Base-by-base conservation (phyloP, 305 asterid species). In the Fraxinus paxiana region DNA sequence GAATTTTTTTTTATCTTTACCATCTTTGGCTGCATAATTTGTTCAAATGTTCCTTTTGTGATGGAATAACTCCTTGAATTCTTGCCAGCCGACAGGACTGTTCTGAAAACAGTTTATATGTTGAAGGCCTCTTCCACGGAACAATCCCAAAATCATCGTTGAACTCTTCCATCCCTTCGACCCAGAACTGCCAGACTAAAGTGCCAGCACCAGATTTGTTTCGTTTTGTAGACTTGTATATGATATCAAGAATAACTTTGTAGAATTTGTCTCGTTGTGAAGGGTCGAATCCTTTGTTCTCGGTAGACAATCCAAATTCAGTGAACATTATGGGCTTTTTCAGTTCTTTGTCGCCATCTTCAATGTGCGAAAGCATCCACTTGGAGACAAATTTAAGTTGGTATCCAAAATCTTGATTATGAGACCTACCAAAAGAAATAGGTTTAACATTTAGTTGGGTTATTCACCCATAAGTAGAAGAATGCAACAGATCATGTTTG, bases 311-410 rank as follows among this genome's bases (percentile, higher is more conserved):
- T 70, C 99, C 99, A 33, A 96, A 96, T 82, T 94, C 98, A 1
- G 98, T 94, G 90, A 96, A 93, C 85, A 93, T 80, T 20, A 96
- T 85, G 0, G 99, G 99, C 82, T 94, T 96, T 59, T 90, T 94
- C 77, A 96, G 97, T 81, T 91, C 98, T 81, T 85, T 90, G 85
- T 96, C 98, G 1, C 99, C 97, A 51, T 96, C 99, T 84, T 96
- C 98, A 17, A 96, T 92, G 94, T 96, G 99, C 9, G 99, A 96
- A 15, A 90, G 79, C 94, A 93, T 90, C 99, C 99, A 96, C 84
- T 90, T 94, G 56, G 91, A 56, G 4, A 87, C 96, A 78, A 86
- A 96, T 76, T 92, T 92, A 38, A 96, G 82, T 83, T 91, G 92
- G 34, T 90, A 90, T 73, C 92, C 97, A 8, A 92, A 92, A 15